Base-by-base conservation (phyloP, 176 grass and related monocot genomes). In the Cenchrus purpureus region DNA sequence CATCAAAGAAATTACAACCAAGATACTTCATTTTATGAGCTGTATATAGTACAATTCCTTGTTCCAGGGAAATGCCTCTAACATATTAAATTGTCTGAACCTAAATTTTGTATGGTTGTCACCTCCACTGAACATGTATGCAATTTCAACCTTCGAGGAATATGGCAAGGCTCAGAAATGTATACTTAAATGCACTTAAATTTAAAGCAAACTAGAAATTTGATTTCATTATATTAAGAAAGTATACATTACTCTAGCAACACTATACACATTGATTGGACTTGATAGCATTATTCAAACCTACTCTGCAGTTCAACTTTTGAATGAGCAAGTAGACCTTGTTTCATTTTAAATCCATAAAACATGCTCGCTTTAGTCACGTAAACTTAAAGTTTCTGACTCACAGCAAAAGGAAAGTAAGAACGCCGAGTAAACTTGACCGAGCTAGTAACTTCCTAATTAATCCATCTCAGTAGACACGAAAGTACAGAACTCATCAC, bases 301-400 rank as follows among this genome's bases (percentile, higher is more conserved):
- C 19, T 67, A 85, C 40, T 68, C 12, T 60, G 60, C 11, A 20
- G 11, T 62, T 72, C 6, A 50, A 50, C 7, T 31, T 29, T 64
- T 16, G 20, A 9, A 4, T 7, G 25, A 63, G 19, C 57, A 4
- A 22, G 3, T 59, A 61, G 34, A 25, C 12, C 55, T 44, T 0
- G 44, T 78, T 69, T 43, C 50, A 84, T 28, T 12, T 65, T 45
- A 31, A 65, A 89, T 59, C 42, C 51, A 75, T 85, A 14, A 42
- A 42, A 43, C 17, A 54, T 5, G 51, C 12, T 64, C 61, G 10
- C 62, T 65, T 28, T 5, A 32, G 12, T 32, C 22, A 64, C 1
- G 11, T 64, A 64, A 64, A 64, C 61, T 63, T 64, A 20, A 22
- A 0, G 1, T 60, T 60, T 22, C 57, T 22, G 57, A 60, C 20